phyloP scores from a whole-genome alignment of 2,329 filamentous ascomycete genomes.

The Plectosphaerella cucumerina region DNA sequence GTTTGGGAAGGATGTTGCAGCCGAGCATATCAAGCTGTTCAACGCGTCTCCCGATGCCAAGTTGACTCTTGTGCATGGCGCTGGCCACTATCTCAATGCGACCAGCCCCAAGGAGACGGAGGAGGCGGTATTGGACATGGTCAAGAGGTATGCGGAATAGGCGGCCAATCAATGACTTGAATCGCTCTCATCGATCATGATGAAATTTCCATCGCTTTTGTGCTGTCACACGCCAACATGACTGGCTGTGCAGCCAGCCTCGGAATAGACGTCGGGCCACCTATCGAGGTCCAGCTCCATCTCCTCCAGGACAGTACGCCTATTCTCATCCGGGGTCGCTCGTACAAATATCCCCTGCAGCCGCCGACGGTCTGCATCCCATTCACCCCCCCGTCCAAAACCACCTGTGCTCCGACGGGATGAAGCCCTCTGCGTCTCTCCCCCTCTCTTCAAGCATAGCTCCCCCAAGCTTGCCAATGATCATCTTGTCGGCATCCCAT shows the following conservation, averaged over 20 bases:
- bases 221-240: background rate
- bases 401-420: background rate
- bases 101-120: slow-evolving; percentile 42
- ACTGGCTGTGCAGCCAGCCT: background rate
- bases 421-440: background rate
- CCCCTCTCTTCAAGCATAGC: background rate
- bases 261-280: background rate
- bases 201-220: no score
- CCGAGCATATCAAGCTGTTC: slow-evolving; percentile 48
- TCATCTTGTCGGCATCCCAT: background rate
- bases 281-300: background rate
- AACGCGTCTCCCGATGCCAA: slow-evolving; percentile 38
- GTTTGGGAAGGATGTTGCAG: slow-evolving; percentile 32
- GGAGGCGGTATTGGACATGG: slow-evolving; percentile 38
- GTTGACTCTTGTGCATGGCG: slow-evolving; percentile 37
- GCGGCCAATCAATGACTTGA: slow-evolving; percentile 1
- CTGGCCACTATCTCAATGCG: slow-evolving; percentile 44
- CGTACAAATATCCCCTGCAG: background rate
- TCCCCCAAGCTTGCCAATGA: background rate
- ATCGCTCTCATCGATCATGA: no score
- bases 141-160: slow-evolving; percentile 24
- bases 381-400: background rate
- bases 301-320: background rate
- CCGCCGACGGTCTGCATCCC: background rate
- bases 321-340: background rate